Base-by-base conservation (phyloP, 768 basidiomycete genomes). In the Ephemerocybe angulata region DNA sequence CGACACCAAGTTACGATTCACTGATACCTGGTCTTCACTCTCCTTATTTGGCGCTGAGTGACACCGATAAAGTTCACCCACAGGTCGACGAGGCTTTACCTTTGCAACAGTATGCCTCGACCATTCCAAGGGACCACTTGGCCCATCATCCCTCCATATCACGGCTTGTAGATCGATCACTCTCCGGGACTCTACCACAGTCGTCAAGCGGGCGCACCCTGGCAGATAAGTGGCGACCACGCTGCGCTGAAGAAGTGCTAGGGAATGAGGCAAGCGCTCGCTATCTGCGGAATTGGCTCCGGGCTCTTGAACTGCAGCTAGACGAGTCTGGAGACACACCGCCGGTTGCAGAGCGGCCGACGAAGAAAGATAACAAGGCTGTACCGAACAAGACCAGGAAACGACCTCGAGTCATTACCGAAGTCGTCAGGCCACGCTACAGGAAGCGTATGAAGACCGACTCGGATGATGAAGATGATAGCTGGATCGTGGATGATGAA, bases 221-320 rank as follows among this genome's bases (percentile, higher is more conserved):
- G 91, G 70, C 78, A 19, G 82, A 86, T 43, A 86, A 81, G 61
- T 94, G 88, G 81, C 83, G 81, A 19, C 93, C 93, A 24, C 78
- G 76, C 50, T 72, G 77, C 38, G 90, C 91, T 12, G 77, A 80
- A 22, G 82, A 94, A 57, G 83, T 93, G 3, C 74, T 96, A 1
- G 90, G 90, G 6, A 94, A 93, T 63, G 84, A 90, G 65, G 65
- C 69, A 8, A 80, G 82, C 47, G 87, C 92, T 1, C 61, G 75
- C 25, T 90, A 86, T 67, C 73, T 95, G 52, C 81, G 87, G 35
- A 82, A 88, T 49, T 95, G 93, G 93, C 75, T 95, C 46, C 69
- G 70, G 24, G 84, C 87, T n/a, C 77, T 90, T 12, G 81, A 83
- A 58, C 62, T 93, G 22, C 79, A 81, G n/a, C 67, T 79, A 19